Evolutionary conservation across 192 early-diverging fungal genomes (phyloP).

Genomic region (Coemansia sp.): DNA sequence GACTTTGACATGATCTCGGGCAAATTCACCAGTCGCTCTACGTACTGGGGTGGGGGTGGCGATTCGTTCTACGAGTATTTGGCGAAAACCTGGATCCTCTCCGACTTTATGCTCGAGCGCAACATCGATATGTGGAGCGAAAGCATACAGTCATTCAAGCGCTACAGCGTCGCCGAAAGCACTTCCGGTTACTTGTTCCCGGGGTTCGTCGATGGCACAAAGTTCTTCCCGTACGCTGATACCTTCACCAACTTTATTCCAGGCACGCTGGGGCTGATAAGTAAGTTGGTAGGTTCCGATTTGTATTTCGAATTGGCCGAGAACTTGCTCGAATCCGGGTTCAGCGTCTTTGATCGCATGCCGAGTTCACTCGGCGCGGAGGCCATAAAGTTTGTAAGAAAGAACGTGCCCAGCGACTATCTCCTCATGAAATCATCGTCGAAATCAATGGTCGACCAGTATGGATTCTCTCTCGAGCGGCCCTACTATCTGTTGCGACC

Average conservation of each 20-base stretch:
- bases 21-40: conserved; percentile 23
- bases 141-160: conserved; percentile 43
- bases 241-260: conserved; percentile 52
- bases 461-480: conserved; percentile 31
- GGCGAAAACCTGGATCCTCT: conserved; percentile 82
- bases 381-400: conserved; percentile 45
- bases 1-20: conserved; percentile 35
- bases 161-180: conserved; percentile 36
- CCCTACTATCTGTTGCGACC: conserved; percentile 71
- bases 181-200: conserved; percentile 28
- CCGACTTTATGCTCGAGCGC: conserved; percentile 56
- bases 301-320: conserved; percentile 41
- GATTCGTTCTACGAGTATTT: conserved; percentile 97
- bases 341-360: conserved; percentile 44
- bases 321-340: conserved; percentile 36
- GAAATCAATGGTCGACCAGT: conserved; percentile 20
- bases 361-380: conserved; percentile 41
- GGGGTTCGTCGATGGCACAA: conserved; percentile 42
- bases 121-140: conserved; percentile 50
- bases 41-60: conserved; percentile 75
- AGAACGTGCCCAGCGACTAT: conserved; percentile 42
- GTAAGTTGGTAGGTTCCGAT: conserved; percentile 45
- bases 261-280: conserved; percentile 40
- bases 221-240: conserved; percentile 44
- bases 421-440: not conserved